Evolutionary conservation across 2,329 filamentous ascomycete genomes (phyloP).

Genomic region (Aspergillus chevalieri): DNA sequence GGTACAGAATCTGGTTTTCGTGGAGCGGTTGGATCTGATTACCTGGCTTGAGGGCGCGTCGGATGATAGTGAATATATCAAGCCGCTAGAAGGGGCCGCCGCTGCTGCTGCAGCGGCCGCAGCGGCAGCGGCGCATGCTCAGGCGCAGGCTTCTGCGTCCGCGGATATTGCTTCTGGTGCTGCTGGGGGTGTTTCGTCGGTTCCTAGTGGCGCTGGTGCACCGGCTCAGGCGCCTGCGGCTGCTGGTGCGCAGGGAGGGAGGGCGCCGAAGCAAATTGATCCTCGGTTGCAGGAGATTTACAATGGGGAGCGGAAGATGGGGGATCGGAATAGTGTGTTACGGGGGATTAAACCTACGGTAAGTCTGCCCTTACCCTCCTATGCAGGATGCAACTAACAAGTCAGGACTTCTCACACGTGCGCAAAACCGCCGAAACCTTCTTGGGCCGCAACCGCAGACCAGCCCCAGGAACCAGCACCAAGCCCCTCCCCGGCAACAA

Average conservation of each 20-base stretch:
- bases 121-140: conserved; percentile 22
- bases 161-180: conserved; percentile 49
- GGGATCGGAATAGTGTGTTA: conserved; percentile 82
- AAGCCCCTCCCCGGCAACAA: conserved; percentile 21
- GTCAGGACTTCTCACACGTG: conserved; percentile 85
- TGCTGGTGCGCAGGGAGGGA: conserved; percentile 25
- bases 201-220: conserved; percentile 39
- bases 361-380: conserved; percentile 29
- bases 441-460: conserved; percentile 51
- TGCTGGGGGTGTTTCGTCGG: conserved; percentile 36
- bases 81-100: conserved; percentile 63
- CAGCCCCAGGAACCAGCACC: conserved; percentile 21
- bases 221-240: conserved; percentile 13
- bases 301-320: conserved; percentile 82
- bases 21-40: conserved; percentile 84
- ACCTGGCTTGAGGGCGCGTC: conserved; percentile 88
- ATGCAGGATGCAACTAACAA: not conserved
- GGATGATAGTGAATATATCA: conserved; percentile 89
- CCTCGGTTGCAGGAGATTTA: conserved; percentile 83
- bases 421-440: conserved; percentile 78
- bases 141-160: conserved; percentile 30
- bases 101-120: conserved; percentile 36
- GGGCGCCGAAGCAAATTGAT: conserved; percentile 65
- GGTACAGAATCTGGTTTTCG: conserved; percentile 84
- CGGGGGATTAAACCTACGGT: conserved; percentile 85